Percentiles rank a stretch among this genome's conserved stretches.
Evolutionary conservation across 129 eudicot genomes (phyloP).

Genomic region (Sambucus nigra): DNA sequence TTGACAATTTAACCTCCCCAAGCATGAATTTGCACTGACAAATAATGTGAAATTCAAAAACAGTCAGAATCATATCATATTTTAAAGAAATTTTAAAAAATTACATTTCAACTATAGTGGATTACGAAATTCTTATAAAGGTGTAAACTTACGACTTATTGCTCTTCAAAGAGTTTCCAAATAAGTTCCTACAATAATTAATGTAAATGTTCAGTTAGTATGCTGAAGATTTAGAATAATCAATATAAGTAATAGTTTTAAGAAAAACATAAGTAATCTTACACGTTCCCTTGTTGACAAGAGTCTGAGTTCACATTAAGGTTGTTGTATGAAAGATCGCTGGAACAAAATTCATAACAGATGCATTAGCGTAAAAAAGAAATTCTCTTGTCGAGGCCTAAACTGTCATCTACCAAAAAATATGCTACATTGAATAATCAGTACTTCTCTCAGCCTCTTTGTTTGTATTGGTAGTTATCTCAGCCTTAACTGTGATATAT

Average conservation of each 20-base stretch:
- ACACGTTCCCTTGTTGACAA: conserved; percentile 26
- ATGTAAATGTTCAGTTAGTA: neutral
- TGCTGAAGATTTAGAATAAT: neutral
- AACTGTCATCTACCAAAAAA: no score
- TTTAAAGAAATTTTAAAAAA: neutral
- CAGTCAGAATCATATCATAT: conserved; percentile 1
- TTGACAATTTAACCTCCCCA: conserved; percentile 13
- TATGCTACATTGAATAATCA: no score
- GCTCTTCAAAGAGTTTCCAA: conserved; percentile 29
- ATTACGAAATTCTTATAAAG: no score
- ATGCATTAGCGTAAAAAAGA: neutral
- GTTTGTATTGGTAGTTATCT: no score
- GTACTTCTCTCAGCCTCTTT: no score
- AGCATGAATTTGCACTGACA: conserved; percentile 38
- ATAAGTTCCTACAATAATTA: conserved; percentile 32
- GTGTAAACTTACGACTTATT: conserved; percentile 23
- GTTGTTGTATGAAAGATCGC: conserved; percentile 64
- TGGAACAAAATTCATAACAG: conserved; percentile 11
- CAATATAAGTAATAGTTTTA: neutral
- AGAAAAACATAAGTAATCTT: conserved; percentile 14
- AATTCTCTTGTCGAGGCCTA: no score
- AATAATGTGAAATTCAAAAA: conserved; percentile 5
- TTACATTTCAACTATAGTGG: no score
- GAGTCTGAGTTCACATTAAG: conserved; percentile 12
- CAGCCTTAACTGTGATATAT: no score